These are phyloP conservation scores for Pilasporangium apinafurcum DNA, from an alignment of 352 stramenopile genomes.

Conservation along the genomic window DNA sequence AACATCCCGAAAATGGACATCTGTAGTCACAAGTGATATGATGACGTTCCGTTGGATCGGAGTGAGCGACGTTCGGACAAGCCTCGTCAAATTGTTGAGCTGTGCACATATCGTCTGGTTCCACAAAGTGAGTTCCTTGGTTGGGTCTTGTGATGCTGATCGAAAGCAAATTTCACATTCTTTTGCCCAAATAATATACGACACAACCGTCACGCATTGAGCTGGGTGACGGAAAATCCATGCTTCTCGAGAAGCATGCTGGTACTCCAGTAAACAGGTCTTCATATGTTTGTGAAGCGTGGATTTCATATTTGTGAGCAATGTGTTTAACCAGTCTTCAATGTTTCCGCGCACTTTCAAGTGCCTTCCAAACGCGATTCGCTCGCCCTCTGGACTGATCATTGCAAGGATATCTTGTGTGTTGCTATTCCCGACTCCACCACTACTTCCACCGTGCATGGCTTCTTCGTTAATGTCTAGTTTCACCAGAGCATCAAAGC, in stretches of 20 bases:
- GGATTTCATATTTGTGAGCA: constrained; percentile 69
- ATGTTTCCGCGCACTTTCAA: constrained; percentile 82
- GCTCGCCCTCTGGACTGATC: constrained; percentile 76
- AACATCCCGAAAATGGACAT: constrained; percentile 76
- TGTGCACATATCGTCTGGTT: constrained; percentile 65
- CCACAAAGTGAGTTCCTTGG: constrained; percentile 48
- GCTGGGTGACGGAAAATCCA: constrained; percentile 88
- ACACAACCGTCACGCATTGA: constrained; percentile 87
- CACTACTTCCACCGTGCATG: neutral
- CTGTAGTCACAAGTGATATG: constrained; percentile 66
- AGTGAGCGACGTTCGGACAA: constrained; percentile 56
- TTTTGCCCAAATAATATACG: constrained; percentile 82
- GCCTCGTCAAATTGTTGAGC: constrained; percentile 51
- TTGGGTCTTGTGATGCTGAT: constrained; percentile 38
- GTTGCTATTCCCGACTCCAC: constrained; percentile 1
- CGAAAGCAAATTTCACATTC: constrained; percentile 66
- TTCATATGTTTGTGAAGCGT: constrained; percentile 72
- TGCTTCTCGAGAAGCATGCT: constrained; percentile 62
- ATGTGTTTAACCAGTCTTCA: constrained; percentile 81
- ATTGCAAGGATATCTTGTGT: constrained; percentile 69
- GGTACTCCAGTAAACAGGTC: constrained; percentile 82
- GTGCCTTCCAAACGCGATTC: constrained; percentile 60
- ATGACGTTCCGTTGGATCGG: constrained; percentile 48
- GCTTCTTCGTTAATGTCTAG: constrained; percentile 63
- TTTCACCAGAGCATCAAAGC: constrained; percentile 75